Evolutionary conservation across 352 stramenopile species (phyloP), one percentile per base, ranked within the genome.

Genomic region (Ophiocytium majus): DNA sequence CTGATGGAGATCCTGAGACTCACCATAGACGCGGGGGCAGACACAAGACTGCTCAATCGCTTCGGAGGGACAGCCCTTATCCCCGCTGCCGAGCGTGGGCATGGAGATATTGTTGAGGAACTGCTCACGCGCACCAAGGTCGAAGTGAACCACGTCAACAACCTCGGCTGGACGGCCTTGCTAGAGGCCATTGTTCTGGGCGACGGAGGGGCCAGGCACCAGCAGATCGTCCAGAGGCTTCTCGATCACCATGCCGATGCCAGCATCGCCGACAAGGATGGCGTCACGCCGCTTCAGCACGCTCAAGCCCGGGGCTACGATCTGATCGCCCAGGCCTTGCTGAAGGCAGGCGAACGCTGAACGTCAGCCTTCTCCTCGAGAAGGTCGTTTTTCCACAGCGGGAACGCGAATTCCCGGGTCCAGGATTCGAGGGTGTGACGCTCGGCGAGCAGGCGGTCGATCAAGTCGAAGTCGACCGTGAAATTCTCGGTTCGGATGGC

Each of bases 261-360:
- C 57, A 28, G 28, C 19, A 23, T 71, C 57, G 57, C 57, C 19
- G 57, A 71, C 28, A 71, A 71, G 57, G 57, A 71, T 28, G 57
- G 57, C 57, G 57, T 71, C 19, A 71, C 57, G 28, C 57, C 57
- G 57, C 57, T 71, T 71, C 57, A 71, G 57, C 57, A 71, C 57
- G 57, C 57, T 28, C 57, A 28, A 23, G 19, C 19, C 23, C 57
- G 57, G 23, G 19, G 57, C 19, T 71, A 71, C 57, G 19, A 71
- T 71, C 19, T 23, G 57, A 71, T 71, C 57, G 57, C 23, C 23
- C 23, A 28, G 57, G 28, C 28, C 19, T 28, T 71, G 19, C 28
- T 71, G 57, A 28, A 71, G 23, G 57, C 57, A 71, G 57, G 57
- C 19, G 57, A 23, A 71, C 23, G 19, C 57, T 71, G 28, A 71